These are phyloP conservation scores for Chloroidium sp. DNA, from an alignment of 163 green algal genomes.

Conservation along the genomic window DNA sequence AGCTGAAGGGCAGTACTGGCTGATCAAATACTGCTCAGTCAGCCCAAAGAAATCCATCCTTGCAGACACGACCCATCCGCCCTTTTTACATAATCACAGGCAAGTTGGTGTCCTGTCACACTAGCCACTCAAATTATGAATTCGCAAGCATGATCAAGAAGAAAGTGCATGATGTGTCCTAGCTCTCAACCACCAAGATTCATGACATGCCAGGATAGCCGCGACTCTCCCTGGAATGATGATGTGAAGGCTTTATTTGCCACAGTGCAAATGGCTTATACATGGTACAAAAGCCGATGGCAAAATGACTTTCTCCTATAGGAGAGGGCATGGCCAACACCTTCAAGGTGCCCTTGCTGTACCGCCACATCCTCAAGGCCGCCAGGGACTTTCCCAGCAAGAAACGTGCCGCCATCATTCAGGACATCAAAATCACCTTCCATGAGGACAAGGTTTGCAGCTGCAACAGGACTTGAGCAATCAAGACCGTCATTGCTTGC, in stretches of 20 bases:
- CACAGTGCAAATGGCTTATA: too few relatives aligned
- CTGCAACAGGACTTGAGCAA: neutral
- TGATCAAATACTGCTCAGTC: too few relatives aligned
- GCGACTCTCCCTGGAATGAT: neutral
- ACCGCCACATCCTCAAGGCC: conserved; percentile 55
- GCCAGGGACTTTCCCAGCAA: conserved; percentile 52
- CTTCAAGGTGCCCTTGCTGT: conserved; percentile 27
- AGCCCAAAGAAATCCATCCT: neutral
- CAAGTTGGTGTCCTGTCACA: neutral
- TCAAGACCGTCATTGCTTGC: neutral
- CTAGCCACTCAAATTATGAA: neutral
- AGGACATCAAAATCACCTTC: conserved; percentile 54
- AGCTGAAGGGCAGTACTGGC: too few relatives aligned
- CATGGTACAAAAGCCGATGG: too few relatives aligned
- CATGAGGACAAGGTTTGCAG: conserved; percentile 35
- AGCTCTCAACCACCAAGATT: neutral
- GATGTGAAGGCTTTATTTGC: conserved; percentile 2
- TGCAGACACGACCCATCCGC: neutral
- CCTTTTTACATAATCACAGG: neutral
- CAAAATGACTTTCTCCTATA: too few relatives aligned
- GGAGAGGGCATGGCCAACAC: neutral
- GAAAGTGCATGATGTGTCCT: too few relatives aligned
- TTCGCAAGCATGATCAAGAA: neutral
- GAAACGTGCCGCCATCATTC: conserved; percentile 45
- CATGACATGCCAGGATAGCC: neutral